Base-by-base conservation (phyloP, 257 asterid species). In the Marsdenia floribunda region DNA sequence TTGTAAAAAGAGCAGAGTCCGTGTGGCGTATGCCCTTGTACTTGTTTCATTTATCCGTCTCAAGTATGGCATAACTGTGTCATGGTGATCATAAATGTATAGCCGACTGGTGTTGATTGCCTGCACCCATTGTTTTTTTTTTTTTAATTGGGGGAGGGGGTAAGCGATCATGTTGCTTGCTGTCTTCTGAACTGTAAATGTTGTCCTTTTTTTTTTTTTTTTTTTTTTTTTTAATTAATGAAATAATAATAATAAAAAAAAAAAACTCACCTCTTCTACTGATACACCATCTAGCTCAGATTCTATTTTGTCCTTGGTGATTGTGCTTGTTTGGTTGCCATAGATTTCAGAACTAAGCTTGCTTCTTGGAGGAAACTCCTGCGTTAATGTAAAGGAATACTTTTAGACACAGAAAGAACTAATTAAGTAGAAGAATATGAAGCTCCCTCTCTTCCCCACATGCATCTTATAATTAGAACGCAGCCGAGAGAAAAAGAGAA, bases 41-140 rank as follows among this genome's bases (percentile, higher is more conserved):
- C 8, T 42, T 6, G 47, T 42, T 42, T 6, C 47, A 42, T 42
- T 88, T 77, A 91, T 87, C 80, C 84, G 76, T 81, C 87, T 81
- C 75, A 86, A 79, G 66, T 86, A 89, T 0, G 93, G 92, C 93
- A 89, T 88, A 67, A 88, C 40, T 65, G 70, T 64, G 74, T 91
- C 96, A 6, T 87, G 97, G 76, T 89, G 92, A 80, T 91, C 87
- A 81, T 89, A 69, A 77, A 91, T 85, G 87, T 79, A 91, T 70
- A 89, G 50, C 79, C 80, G 81, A 42, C 85, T 84, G 24, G 49
- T 68, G 84, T 46, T 46, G 11, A 1, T 6, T 8, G 47, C 47
- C 47, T 42, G 47, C 47, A 42, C 47, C 47, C 47, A 42, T n/a
- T n/a, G n/a, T n/a, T n/a, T n/a, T n/a, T n/a, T n/a, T n/a, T n/a